Base-by-base conservation (phyloP, 805 yeast genomes). In the Monosporozyma servazzii region DNA sequence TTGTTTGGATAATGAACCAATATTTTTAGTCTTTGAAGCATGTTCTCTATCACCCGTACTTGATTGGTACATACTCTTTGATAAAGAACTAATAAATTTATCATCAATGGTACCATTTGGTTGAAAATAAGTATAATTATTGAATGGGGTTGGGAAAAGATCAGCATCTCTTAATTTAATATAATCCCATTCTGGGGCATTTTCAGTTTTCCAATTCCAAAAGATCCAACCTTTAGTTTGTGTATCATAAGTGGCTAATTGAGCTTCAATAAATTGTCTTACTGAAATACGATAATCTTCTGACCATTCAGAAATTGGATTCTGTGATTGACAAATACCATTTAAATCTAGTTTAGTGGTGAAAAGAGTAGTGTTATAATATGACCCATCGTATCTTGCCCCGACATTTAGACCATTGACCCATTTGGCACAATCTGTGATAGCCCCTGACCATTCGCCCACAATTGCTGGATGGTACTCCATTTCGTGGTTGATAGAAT, bases 381-480 rank as follows among this genome's bases (percentile, higher is more conserved):
- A 78, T 3, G 77, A 67, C 1, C 78, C 81, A 43, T 76, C 84
- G 59, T 73, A 82, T 51, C 88, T 73, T 1, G 86, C 72, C n/a
- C 86, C 86, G 25, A 79, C 68, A 3, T 83, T 83, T 15, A 81
- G 80, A 48, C 88, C 88, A 58, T 82, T 83, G 49, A 83, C 64
- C 87, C 86, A 83, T 23, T 70, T 71, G 3, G 86, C 79, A 65
- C 88, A 82, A 60, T 83, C 89, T 0, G 87, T 82, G 46, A 83
- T 70, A 6, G 84, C 88, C 20, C 81, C 87, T 20, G 82, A 75
- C 82, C 83, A 83, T 65, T 83, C 88, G 3, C 88, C 87, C 41
- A 81, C 78, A 7, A 84, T 72, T 3, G 80, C 77, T 31, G 79
- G 79, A 27, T 71, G 72, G 40, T 68, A 64, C 15, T 45, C 6